Conservation (phyloP, 305 asterid genomes). For the Fraxinus paxiana region DNA sequence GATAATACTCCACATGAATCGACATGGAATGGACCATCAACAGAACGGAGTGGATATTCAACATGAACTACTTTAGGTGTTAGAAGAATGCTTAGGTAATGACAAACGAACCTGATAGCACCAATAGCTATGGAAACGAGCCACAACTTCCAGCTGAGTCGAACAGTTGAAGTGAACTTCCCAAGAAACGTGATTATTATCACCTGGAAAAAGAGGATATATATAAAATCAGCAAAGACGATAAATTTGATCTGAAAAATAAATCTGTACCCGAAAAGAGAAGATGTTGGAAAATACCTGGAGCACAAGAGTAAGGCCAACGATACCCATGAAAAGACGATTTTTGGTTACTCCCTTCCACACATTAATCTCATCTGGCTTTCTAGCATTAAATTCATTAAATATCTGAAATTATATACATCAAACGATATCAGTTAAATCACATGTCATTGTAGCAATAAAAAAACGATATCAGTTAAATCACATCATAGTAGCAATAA, state of each 20-base stretch:
- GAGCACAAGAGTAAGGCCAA: constrained; percentile 62
- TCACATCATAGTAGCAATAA: background rate
- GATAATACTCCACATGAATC: background rate
- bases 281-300: constrained; percentile 49
- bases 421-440: background rate
- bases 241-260: background rate
- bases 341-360: constrained; percentile 65
- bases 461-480: background rate
- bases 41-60: too few relatives aligned
- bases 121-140: constrained; percentile 45
- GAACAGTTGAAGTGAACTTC: constrained; percentile 36
- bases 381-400: constrained; percentile 90
- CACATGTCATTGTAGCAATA: background rate
- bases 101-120: constrained; percentile 29
- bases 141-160: constrained; percentile 50
- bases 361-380: constrained; percentile 83
- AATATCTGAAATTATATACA: constrained; percentile 46
- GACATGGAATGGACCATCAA: too few relatives aligned
- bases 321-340: constrained; percentile 68
- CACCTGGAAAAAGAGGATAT: constrained; percentile 28
- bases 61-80: background rate
- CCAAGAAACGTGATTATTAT: constrained; percentile 45
- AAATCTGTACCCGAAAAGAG: background rate
- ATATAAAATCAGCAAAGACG: background rate
- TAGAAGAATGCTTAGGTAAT: background rate